Conservation (phyloP, 768 basidiomycete genomes). For the Clavulina sp. region DNA sequence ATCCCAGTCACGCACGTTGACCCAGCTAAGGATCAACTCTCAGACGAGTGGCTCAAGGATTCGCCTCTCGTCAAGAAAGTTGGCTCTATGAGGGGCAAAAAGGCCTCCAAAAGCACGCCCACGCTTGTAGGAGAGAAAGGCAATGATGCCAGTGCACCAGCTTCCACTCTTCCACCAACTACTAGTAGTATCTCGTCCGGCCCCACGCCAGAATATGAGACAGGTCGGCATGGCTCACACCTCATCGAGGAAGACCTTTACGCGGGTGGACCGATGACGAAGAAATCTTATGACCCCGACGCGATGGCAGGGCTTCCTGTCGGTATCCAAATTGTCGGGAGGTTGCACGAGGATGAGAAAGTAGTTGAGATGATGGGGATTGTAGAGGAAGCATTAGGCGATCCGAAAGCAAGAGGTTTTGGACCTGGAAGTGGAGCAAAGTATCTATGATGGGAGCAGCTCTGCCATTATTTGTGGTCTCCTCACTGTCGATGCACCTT, state of each 20-base stretch:
- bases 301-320: slow-evolving; percentile 65
- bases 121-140: neutral
- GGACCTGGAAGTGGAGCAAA: no score
- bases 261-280: no score
- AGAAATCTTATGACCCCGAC: slow-evolving; percentile 37
- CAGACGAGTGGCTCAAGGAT: slow-evolving; percentile 34
- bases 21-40: slow-evolving; percentile 36
- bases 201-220: no score
- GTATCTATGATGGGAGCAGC: no score
- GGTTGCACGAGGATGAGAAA: slow-evolving; percentile 71
- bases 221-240: slow-evolving; percentile 32
- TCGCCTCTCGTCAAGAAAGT: neutral
- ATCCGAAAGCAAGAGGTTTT: no score
- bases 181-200: no score
- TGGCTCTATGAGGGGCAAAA: neutral
- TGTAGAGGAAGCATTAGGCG: slow-evolving; percentile 49
- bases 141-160: no score
- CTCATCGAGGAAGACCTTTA: slow-evolving; percentile 48
- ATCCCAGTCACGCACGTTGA: slow-evolving; percentile 74
- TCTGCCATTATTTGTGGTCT: no score
- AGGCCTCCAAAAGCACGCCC: neutral
- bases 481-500: no score
- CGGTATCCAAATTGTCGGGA: slow-evolving; percentile 67
- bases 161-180: no score
- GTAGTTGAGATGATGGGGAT: slow-evolving; percentile 64